These are phyloP conservation scores for Gaeumannomyces tritici DNA, from an alignment of 2,329 filamentous ascomycete genomes.

Conservation along the genomic window DNA sequence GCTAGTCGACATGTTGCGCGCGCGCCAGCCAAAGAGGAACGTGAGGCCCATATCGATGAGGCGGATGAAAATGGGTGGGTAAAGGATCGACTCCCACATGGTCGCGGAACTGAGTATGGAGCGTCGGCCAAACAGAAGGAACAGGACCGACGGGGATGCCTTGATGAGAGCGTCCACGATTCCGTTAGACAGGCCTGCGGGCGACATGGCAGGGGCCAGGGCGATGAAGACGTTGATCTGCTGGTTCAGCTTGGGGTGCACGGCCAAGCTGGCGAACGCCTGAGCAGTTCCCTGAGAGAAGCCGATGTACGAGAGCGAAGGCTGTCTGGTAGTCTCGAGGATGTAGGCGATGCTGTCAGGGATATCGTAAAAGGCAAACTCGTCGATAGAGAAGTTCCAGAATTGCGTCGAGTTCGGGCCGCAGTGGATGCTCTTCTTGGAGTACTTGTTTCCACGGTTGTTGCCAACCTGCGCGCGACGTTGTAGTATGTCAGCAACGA, in stretches of 20 bases:
- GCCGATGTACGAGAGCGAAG: slow-evolving; percentile 87
- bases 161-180: slow-evolving; percentile 91
- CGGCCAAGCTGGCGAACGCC: slow-evolving; percentile 85
- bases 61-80: slow-evolving; percentile 85
- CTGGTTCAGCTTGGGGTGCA: slow-evolving; percentile 84
- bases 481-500: background rate
- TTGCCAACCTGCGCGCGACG: slow-evolving; percentile 62
- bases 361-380: slow-evolving; percentile 97
- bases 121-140: slow-evolving; percentile 82
- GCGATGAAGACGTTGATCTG: slow-evolving; percentile 96
- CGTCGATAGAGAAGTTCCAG: slow-evolving; percentile 98
- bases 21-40: slow-evolving; percentile 86
- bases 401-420: slow-evolving; percentile 70
- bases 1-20: slow-evolving; percentile 69
- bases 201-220: slow-evolving; percentile 91
- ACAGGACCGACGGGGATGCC: slow-evolving; percentile 84
- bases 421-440: slow-evolving; percentile 76
- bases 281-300: slow-evolving; percentile 97
- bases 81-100: slow-evolving; percentile 95
- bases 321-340: slow-evolving; percentile 69
- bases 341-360: slow-evolving; percentile 92
- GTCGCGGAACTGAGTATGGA: slow-evolving; percentile 88
- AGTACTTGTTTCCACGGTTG: slow-evolving; percentile 98
- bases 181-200: slow-evolving; percentile 78
- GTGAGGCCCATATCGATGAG: slow-evolving; percentile 72